phyloP scores from a whole-genome alignment of 441 rosid genomes.

The Arabidopsis lyrata region DNA sequence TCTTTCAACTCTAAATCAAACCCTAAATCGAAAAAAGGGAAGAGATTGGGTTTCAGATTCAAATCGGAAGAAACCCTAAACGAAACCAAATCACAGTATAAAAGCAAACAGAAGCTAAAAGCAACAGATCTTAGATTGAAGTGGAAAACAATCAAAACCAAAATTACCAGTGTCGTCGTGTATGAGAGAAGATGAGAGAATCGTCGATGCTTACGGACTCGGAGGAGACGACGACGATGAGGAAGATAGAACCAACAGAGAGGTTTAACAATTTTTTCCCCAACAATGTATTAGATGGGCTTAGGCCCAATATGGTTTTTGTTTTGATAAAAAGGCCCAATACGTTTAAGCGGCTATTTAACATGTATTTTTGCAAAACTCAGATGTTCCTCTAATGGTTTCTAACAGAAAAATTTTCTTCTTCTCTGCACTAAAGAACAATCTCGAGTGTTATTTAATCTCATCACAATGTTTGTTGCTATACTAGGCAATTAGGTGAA shows the following conservation, averaged over 20 bases:
- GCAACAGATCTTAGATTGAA: slow-evolving; percentile 4
- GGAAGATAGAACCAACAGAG: slow-evolving; percentile 9
- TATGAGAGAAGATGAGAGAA: slow-evolving; percentile 8
- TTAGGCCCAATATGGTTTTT: slow-evolving; percentile 16
- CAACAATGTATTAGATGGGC: background rate
- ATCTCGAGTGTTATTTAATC: slow-evolving; percentile 1
- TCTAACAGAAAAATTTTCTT: slow-evolving; percentile 41
- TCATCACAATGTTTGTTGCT: background rate
- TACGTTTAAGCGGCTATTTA: no score
- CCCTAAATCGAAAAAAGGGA: slow-evolving; percentile 17
- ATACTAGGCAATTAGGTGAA: slow-evolving; percentile 51
- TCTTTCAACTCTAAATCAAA: slow-evolving; percentile 28
- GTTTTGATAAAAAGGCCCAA: no score
- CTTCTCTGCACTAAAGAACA: slow-evolving; percentile 41
- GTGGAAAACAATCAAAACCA: background rate
- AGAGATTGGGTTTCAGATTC: slow-evolving; percentile 39
- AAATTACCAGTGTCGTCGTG: slow-evolving; percentile 20
- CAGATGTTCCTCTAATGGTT: slow-evolving; percentile 28
- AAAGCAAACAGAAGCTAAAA: background rate
- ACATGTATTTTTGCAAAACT: slow-evolving; percentile 38
- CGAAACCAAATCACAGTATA: background rate
- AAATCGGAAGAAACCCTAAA: slow-evolving; percentile 31
- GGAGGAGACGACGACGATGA: slow-evolving; percentile 11
- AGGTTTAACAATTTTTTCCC: slow-evolving; percentile 7
- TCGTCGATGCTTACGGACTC: slow-evolving; percentile 16